Evolutionary conservation across 2,329 filamentous ascomycete genomes (phyloP).

Genomic region (Fusarium paranaense): DNA sequence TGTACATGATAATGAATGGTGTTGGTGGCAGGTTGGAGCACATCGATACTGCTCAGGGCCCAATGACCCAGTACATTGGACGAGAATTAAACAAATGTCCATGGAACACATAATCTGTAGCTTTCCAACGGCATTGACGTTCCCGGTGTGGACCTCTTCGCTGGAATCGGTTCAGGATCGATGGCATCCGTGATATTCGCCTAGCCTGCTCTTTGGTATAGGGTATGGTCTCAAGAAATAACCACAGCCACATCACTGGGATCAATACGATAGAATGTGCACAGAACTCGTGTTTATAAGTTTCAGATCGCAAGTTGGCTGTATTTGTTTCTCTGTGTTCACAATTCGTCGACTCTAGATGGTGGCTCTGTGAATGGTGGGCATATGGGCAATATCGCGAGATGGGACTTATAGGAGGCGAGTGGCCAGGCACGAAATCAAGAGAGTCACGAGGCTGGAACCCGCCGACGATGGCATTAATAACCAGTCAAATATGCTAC

Average conservation of each 20-base stretch:
- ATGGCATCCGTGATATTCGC: background rate
- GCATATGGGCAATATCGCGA: background rate
- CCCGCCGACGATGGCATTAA: background rate
- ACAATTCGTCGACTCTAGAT: background rate
- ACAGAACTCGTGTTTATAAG: background rate
- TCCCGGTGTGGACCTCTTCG: accelerated
- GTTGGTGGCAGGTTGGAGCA: background rate
- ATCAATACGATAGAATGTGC: background rate
- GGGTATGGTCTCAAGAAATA: background rate
- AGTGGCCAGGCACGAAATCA: background rate
- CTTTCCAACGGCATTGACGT: background rate
- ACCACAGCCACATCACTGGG: background rate
- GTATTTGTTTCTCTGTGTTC: background rate
- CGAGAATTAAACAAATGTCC: background rate
- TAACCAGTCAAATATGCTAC: background rate
- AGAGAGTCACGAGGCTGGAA: background rate
- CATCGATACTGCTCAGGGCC: background rate
- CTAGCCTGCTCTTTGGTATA: background rate
- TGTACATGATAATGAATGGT: background rate
- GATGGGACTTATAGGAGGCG: background rate
- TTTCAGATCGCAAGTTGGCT: too few species aligned
- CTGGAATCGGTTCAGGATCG: background rate
- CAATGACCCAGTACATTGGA: background rate
- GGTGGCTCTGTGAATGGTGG: background rate
- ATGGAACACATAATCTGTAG: background rate